phyloP scores from a whole-genome alignment of 441 rosid genomes.

The Metrosideros polymorpha region DNA sequence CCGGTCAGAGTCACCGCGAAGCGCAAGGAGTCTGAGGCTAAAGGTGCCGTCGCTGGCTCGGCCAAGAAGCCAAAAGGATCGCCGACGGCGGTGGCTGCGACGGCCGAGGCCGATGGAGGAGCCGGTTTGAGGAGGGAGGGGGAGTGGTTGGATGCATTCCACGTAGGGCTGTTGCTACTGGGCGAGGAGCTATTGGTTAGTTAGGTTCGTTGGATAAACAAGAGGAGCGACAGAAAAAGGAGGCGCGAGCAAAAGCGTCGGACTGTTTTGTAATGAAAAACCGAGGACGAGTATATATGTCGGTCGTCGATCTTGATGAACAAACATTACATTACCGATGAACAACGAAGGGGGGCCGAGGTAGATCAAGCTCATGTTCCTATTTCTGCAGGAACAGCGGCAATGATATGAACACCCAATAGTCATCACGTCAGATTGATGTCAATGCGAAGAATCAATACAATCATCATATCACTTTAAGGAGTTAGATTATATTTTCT shows the following conservation, averaged over 20 bases:
- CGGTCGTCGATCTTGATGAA: neutral
- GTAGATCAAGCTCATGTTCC: neutral
- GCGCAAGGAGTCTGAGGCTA: slow-evolving; percentile 9
- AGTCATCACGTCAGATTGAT: neutral
- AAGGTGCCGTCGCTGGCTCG: neutral
- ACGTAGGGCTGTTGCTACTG: slow-evolving; percentile 1
- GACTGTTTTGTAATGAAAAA: neutral
- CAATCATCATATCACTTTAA: neutral
- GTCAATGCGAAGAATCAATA: neutral
- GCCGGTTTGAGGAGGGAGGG: neutral
- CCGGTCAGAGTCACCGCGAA: slow-evolving; percentile 25
- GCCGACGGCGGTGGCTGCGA: neutral
- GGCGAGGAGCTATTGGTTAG: slow-evolving; percentile 22
- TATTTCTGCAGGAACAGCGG: neutral
- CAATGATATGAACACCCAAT: neutral
- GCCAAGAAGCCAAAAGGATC: slow-evolving; percentile 6
- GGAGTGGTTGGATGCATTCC: neutral
- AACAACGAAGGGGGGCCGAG: neutral
- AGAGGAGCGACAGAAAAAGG: neutral
- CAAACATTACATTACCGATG: neutral
- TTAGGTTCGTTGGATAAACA: neutral
- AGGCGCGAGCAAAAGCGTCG: neutral
- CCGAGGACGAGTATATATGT: neutral
- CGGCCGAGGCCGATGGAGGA: neutral
- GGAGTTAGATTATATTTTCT: neutral